A percentile compares a stretch with the other conserved stretches of the same genome.
Conservation (phyloP, 106 monocot genomes). For the Alisma plantagoaquatica region DNA sequence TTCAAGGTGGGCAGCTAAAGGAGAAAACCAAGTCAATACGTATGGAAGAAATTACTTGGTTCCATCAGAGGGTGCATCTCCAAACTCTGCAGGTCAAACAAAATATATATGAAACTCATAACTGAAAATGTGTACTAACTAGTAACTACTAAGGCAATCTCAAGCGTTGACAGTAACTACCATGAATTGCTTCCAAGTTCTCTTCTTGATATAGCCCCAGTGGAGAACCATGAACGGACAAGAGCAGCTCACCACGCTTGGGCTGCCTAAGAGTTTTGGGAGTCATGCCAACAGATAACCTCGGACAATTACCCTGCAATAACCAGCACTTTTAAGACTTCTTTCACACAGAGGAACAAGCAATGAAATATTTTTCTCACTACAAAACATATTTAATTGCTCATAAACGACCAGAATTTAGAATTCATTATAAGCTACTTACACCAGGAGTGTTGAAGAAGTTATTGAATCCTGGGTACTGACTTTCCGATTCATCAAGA, state of each 20-base stretch:
- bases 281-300: slow-evolving; percentile 65
- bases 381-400: no score
- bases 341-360: background rate
- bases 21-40: no score
- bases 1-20: no score
- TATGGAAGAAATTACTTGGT: no score
- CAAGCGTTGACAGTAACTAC: no score
- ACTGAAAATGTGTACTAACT: no score
- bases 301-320: slow-evolving; percentile 28
- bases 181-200: slow-evolving; percentile 63
- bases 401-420: no score
- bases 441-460: slow-evolving; percentile 10
- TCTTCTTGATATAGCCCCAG: slow-evolving; percentile 82
- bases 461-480: background rate
- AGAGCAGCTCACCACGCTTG: slow-evolving; percentile 72
- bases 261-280: slow-evolving; percentile 66
- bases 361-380: background rate
- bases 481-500: slow-evolving; percentile 12
- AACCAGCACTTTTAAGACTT: background rate
- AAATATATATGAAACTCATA: no score
- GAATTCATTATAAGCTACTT: no score
- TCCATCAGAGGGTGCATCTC: no score
- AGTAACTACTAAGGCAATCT: no score
- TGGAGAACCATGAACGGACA: slow-evolving; percentile 81
- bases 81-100: no score